A percentile compares a stretch with the other conserved stretches of the same genome.
These are phyloP conservation scores for Diatrype stigma DNA, from an alignment of 2,329 filamentous ascomycete genomes.

Conservation along the genomic window DNA sequence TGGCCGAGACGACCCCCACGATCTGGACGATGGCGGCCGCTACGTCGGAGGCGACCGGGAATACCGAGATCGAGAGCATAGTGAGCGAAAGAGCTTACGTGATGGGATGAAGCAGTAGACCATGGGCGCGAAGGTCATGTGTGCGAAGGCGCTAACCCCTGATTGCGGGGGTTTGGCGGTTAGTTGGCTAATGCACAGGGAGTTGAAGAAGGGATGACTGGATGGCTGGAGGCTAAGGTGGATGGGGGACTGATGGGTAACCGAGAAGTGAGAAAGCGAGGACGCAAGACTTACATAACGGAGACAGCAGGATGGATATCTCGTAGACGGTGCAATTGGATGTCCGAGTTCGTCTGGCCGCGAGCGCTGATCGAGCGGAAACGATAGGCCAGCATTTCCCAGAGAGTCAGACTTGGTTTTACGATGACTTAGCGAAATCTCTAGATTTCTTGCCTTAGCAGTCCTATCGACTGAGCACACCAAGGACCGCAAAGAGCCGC, in stretches of 20 bases:
- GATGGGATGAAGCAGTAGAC: slow-evolving; percentile 38
- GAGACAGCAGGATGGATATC: slow-evolving; percentile 26
- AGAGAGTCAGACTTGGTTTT: slow-evolving; percentile 31
- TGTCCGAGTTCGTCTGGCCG: slow-evolving; percentile 19
- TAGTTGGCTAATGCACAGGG: neutral
- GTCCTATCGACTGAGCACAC: slow-evolving; percentile 19
- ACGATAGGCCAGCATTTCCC: slow-evolving; percentile 26
- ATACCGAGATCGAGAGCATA: slow-evolving; percentile 30
- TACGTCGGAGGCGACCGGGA: slow-evolving; percentile 39
- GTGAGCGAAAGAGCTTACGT: slow-evolving; percentile 32
- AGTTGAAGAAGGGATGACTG: neutral
- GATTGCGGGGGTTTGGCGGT: neutral
- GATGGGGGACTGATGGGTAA: too few species aligned
- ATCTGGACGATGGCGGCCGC: slow-evolving; percentile 32
- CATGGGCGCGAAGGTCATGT: slow-evolving; percentile 43
- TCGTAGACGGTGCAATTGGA: slow-evolving; percentile 22
- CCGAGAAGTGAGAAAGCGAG: too few species aligned
- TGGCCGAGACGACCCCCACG: slow-evolving; percentile 26
- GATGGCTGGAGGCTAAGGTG: too few species aligned
- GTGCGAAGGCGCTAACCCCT: slow-evolving; percentile 44
- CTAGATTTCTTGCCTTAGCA: slow-evolving; percentile 3
- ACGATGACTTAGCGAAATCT: slow-evolving; percentile 33
- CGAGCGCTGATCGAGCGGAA: slow-evolving; percentile 25
- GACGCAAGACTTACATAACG: slow-evolving; percentile 19
- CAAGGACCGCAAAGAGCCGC: slow-evolving; percentile 25